A percentile compares a stretch with the other conserved stretches of the same genome.
Evolutionary conservation across 23 red algal species (phyloP).

Genomic region (Gracilaria gracilis): DNA sequence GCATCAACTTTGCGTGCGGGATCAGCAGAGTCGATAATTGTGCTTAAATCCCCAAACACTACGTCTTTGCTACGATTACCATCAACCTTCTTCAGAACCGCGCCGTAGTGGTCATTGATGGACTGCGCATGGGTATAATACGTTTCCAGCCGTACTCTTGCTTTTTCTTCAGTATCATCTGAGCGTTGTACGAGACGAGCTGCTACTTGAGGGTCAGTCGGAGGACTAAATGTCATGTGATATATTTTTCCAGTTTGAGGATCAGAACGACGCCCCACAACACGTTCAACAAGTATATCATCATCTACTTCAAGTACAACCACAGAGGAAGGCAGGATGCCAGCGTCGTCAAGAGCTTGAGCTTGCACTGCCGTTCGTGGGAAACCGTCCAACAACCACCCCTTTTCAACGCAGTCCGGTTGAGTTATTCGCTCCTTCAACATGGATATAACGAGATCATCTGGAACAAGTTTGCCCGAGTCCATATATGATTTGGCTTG

Average conservation of each 20-base stretch:
- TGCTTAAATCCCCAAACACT: slow-evolving; percentile 78
- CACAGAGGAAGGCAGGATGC: slow-evolving; percentile 80
- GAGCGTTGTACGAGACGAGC: slow-evolving; percentile 82
- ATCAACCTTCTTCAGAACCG: slow-evolving; percentile 74
- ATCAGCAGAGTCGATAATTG: slow-evolving; percentile 66
- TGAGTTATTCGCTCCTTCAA: slow-evolving; percentile 77
- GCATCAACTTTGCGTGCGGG: not conserved
- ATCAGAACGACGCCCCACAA: slow-evolving; percentile 90
- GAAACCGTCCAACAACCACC: slow-evolving; percentile 98
- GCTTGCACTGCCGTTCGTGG: slow-evolving; percentile 93
- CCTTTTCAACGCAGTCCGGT: slow-evolving; percentile 73
- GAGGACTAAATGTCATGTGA: slow-evolving; percentile 90
- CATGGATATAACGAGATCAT: slow-evolving; percentile 96
- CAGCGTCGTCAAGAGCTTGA: slow-evolving; percentile 79
- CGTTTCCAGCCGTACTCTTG: slow-evolving; percentile 64
- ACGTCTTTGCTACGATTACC: slow-evolving; percentile 77
- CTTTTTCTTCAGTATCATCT: slow-evolving; percentile 96
- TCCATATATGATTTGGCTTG: slow-evolving; percentile 91
- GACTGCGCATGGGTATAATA: slow-evolving; percentile 84
- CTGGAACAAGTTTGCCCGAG: slow-evolving; percentile 85
- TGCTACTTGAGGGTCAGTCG: slow-evolving; percentile 62
- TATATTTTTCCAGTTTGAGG: slow-evolving; percentile 95
- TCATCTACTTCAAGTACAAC: slow-evolving; percentile 87
- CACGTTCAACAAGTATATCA: slow-evolving; percentile 86
- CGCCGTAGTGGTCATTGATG: slow-evolving; percentile 79